phyloP scores from a whole-genome alignment of 352 stramenopile species.

The Phytophthora fragariaefolia region DNA sequence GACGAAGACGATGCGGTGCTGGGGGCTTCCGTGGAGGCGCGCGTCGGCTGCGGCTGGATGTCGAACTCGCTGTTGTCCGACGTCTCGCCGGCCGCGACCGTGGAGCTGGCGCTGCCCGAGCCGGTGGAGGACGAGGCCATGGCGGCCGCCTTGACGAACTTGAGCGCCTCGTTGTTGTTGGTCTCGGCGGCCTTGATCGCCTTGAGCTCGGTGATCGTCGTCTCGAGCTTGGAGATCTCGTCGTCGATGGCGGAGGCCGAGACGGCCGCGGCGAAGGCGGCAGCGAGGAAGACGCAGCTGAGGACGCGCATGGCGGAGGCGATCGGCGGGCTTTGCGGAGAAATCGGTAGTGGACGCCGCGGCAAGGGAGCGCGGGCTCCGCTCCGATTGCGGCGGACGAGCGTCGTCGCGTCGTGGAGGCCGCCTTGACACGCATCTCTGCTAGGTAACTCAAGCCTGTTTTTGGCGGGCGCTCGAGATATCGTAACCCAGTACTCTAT shows the following conservation, averaged over 20 bases:
- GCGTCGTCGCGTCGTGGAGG: constrained; percentile 26
- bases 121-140: constrained; percentile 32
- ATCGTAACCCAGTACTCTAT: no score
- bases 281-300: constrained; percentile 26
- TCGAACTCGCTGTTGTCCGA: constrained; percentile 41
- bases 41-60: constrained; percentile 44
- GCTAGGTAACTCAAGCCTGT: constrained; percentile 16
- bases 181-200: constrained; percentile 25
- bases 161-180: constrained; percentile 27
- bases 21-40: constrained; percentile 25
- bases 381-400: constrained; percentile 9
- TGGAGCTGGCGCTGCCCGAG: constrained; percentile 22
- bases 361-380: constrained; percentile 3
- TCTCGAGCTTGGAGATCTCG: constrained; percentile 34
- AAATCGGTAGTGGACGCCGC: constrained; percentile 19
- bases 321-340: background rate
- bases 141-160: constrained; percentile 27
- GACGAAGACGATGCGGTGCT: constrained; percentile 10
- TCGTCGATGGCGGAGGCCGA: constrained; percentile 30
- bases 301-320: constrained; percentile 30
- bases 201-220: constrained; percentile 32
- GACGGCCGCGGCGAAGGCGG: constrained; percentile 20
- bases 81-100: constrained; percentile 20
- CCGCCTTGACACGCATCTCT: constrained; percentile 13
- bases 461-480: no score